Evolutionary conservation across 139 green algal species (phyloP), one percentile per base, ranked within the genome.

Genomic region (Zygnema circumcarinatum): DNA sequence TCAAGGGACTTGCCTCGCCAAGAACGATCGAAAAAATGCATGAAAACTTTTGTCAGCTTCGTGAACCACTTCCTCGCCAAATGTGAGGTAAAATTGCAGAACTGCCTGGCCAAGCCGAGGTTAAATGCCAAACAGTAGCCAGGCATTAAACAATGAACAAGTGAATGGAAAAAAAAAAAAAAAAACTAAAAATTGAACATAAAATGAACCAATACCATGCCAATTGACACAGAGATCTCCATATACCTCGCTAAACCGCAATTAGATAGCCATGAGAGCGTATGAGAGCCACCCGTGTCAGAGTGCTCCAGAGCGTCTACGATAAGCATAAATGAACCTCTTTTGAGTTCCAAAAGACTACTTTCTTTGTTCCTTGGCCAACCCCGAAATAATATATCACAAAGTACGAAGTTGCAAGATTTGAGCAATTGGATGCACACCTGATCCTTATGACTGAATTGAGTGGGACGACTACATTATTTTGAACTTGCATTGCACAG

Each of bases 21-120:
- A 41, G 16, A 39, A 78, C 7, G 69, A 22, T 41, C 69, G 35
- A 41, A 78, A 78, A 41, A 78, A 78, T n/a, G 11, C 36, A 41
- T 78, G 69, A 39, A 78, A 41, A 16, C 7, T 20, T 41, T 78
- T 78, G 69, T 78, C 69, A 78, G 69, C 69, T 52, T 78, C 69
- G 16, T 78, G 69, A 11, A 78, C 35, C 16, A 78, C 69, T 16
- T 78, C 69, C 35, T 78, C 69, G 3, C 69, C 69, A 41, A 78
- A 78, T 41, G 69, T 41, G 35, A 78, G 36, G 36, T 78, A 78
- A 41, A 78, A 78, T 41, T 41, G 7, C 69, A 78, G 36, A 25
- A 78, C 16, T 16, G 69, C 69, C 69, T 78, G 69, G 7, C 16
- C 16, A n/a, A n/a, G 7, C 47, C 47, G 16, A 16, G 7, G 47